Conservation (phyloP, 2,329 filamentous ascomycete genomes). For the Fusarium oligoseptatum region DNA sequence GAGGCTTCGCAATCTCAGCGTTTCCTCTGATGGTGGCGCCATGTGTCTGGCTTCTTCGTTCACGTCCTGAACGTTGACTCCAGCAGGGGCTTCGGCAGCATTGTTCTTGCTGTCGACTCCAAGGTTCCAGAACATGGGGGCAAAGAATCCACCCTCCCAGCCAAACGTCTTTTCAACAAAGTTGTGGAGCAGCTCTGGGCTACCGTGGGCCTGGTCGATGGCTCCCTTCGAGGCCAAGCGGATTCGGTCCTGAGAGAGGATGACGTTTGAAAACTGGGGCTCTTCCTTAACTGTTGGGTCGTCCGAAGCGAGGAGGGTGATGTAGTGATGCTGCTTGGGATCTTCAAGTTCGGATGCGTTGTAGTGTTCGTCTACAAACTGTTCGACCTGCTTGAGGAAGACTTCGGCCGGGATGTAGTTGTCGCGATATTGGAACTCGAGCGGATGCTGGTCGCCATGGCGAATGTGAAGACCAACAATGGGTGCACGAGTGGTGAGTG, state of each 20-base stretch:
- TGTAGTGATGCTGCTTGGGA: conserved; percentile 55
- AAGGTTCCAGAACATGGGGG: conserved; percentile 83
- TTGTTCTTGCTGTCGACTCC: conserved; percentile 64
- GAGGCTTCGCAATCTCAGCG: conserved; percentile 77
- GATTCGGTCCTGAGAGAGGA: conserved; percentile 81
- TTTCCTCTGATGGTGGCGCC: conserved; percentile 60
- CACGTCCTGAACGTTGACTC: conserved; percentile 40
- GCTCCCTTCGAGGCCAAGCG: conserved; percentile 76
- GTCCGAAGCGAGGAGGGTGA: conserved; percentile 81
- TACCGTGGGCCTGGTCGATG: conserved; percentile 55
- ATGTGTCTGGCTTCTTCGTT: conserved; percentile 44
- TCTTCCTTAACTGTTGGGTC: conserved; percentile 81
- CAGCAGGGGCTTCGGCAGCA: conserved; percentile 51
- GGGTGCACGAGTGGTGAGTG: conserved; percentile 51
- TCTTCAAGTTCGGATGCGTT: conserved; percentile 56
- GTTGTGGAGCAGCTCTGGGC: conserved; percentile 68
- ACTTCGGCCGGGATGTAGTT: conserved; percentile 82
- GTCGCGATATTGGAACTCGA: conserved; percentile 80
- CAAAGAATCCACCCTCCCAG: conserved; percentile 91
- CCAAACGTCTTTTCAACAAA: conserved; percentile 83
- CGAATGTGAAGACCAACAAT: conserved; percentile 82
- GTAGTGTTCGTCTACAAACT: conserved; percentile 65
- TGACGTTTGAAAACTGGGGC: conserved; percentile 69
- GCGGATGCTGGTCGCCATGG: conserved; percentile 82
- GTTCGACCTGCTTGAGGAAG: conserved; percentile 72